Conservation (phyloP, 2,329 filamentous ascomycete genomes). For the Colletotrichum spaethianum region DNA sequence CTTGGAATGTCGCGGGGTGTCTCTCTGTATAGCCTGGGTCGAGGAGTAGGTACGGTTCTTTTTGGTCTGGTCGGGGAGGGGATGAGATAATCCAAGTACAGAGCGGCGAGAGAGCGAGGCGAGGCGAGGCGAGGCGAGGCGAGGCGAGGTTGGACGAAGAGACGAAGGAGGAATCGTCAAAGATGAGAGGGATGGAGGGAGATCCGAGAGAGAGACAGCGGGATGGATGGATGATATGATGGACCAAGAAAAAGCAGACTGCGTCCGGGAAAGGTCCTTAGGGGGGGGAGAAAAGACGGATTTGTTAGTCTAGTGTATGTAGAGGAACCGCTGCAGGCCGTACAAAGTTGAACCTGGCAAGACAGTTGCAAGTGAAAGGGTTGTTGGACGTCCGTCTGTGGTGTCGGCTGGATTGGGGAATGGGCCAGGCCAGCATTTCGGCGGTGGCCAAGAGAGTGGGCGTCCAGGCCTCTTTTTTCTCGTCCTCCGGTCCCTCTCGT, state of each 20-base stretch:
- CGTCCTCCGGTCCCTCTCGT: neutral
- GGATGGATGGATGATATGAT: conserved; percentile 24
- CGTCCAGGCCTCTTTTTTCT: neutral
- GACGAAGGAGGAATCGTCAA: conserved; percentile 32
- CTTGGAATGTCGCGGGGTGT: conserved; percentile 36
- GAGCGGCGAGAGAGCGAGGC: conserved; percentile 2
- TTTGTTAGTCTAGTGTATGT: conserved; percentile 23
- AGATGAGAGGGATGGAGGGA: conserved; percentile 30
- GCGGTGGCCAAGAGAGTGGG: conserved; percentile 31
- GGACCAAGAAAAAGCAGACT: conserved; percentile 22
- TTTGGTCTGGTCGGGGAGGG: neutral
- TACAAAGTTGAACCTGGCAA: conserved; percentile 5
- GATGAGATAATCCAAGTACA: neutral
- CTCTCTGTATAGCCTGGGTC: conserved; percentile 15
- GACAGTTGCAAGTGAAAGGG: conserved; percentile 8
- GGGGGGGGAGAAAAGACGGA: conserved; percentile 11
- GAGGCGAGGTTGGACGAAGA: conserved; percentile 30
- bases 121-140: conserved; percentile 18
- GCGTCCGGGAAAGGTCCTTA: conserved; percentile 4
- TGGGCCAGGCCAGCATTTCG: conserved; percentile 28
- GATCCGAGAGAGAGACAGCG: conserved; percentile 33
- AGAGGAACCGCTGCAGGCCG: neutral
- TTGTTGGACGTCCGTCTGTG: conserved; percentile 18
- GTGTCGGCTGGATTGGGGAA: conserved; percentile 32
- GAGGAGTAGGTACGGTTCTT: conserved; percentile 1